phyloP scores from a whole-genome alignment of 2,329 filamentous ascomycete species.

The Whalleya microplaca region DNA sequence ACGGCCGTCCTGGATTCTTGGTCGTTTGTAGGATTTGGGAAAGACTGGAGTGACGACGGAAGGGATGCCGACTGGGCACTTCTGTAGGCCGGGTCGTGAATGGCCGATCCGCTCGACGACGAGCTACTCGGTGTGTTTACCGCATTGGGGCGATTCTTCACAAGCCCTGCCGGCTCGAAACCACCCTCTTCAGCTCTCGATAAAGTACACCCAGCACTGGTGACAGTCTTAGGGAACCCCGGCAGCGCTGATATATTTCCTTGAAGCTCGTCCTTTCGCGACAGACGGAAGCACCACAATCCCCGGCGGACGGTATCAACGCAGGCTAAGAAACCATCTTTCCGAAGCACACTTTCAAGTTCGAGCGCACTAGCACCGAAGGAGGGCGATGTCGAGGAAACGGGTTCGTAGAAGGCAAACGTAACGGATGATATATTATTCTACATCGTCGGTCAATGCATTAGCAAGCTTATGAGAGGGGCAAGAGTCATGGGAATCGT shows the following conservation, averaged over 20 bases:
- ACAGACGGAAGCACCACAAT: slow-evolving; percentile 59
- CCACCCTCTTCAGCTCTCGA: slow-evolving; percentile 51
- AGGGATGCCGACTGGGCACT: slow-evolving; percentile 36
- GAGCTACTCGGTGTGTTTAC: slow-evolving; percentile 52
- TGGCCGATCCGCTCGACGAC: slow-evolving; percentile 45
- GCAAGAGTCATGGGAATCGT: too few relatives aligned
- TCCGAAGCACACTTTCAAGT: slow-evolving; percentile 54
- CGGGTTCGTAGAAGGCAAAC: slow-evolving; percentile 60
- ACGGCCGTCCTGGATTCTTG: slow-evolving; percentile 38
- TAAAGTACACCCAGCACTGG: slow-evolving; percentile 50
- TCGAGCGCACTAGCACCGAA: slow-evolving; percentile 53
- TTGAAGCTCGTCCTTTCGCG: slow-evolving; percentile 44
- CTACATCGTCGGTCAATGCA: slow-evolving; percentile 40
- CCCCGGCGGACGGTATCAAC: slow-evolving; percentile 54
- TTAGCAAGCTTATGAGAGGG: slow-evolving; percentile 23
- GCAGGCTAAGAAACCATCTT: slow-evolving; percentile 57
- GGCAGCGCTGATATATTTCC: slow-evolving; percentile 26
- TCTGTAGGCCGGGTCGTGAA: slow-evolving; percentile 43
- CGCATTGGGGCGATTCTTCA: slow-evolving; percentile 48
- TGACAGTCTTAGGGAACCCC: slow-evolving; percentile 45
- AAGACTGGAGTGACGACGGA: slow-evolving; percentile 34
- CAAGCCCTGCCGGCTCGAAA: slow-evolving; percentile 54
- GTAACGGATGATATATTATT: slow-evolving; percentile 59
- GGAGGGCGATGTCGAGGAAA: slow-evolving; percentile 46
- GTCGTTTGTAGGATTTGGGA: slow-evolving; percentile 24